phyloP scores from a whole-genome alignment of 345 rosid genomes.

The Leavenworthia alabamica region DNA sequence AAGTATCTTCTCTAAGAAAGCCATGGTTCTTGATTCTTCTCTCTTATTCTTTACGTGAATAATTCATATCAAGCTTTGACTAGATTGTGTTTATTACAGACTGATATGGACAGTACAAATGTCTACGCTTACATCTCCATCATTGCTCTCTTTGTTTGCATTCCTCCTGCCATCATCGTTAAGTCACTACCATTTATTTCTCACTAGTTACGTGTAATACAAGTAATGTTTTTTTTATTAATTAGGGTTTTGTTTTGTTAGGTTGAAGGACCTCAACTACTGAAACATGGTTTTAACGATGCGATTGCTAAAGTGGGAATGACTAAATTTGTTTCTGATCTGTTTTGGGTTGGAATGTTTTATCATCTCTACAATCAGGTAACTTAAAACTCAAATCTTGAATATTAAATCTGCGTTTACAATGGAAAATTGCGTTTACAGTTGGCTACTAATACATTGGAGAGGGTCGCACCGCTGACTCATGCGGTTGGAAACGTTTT shows the following conservation, averaged over 20 bases:
- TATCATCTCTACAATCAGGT: conserved; percentile 99
- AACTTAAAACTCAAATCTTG: not conserved
- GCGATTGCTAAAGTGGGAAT: conserved; percentile 88
- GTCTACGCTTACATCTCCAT: conserved; percentile 92
- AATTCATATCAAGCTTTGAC: not conserved
- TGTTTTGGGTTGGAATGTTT: conserved; percentile 98
- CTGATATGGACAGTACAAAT: conserved; percentile 98
- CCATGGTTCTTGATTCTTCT: conserved; percentile 56
- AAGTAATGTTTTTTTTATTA: not conserved
- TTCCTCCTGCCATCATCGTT: conserved; percentile 89
- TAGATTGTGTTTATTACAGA: conserved; percentile 35
- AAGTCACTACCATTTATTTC: conserved; percentile 25
- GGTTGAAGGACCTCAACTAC: conserved; percentile 87
- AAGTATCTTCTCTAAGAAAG: conserved; percentile 94
- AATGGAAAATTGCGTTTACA: conserved; percentile 23
- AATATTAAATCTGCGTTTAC: not conserved
- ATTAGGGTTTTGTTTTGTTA: conserved; percentile 25
- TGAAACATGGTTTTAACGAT: conserved; percentile 66
- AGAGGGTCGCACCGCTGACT: conserved; percentile 95
- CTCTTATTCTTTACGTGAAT: not conserved
- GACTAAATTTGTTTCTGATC: conserved; percentile 78
- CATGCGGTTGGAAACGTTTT: conserved; percentile 98
- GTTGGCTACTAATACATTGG: conserved; percentile 96
- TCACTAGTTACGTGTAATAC: not conserved
- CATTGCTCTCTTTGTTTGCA: conserved; percentile 79